These are phyloP conservation scores for Sophora flavescens DNA, from an alignment of 306 rosid genomes.

Conservation along the genomic window DNA sequence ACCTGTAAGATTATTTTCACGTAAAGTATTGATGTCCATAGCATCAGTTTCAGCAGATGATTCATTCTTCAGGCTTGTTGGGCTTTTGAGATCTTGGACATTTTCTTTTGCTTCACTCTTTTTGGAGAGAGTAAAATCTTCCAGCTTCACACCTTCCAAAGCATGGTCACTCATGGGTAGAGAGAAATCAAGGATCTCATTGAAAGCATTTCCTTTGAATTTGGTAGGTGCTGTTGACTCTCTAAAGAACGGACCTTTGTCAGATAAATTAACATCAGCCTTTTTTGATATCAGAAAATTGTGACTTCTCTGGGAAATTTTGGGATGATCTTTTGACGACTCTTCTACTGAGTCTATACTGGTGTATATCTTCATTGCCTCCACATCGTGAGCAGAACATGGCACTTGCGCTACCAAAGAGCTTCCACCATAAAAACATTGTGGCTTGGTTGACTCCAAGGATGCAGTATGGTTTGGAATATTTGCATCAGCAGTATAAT, in stretches of 20 bases:
- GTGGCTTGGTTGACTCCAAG: constrained; percentile 48
- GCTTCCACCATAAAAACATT: constrained; percentile 46
- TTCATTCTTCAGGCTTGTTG: constrained; percentile 58
- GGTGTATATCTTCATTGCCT: constrained; percentile 61
- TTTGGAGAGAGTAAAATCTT: constrained; percentile 48
- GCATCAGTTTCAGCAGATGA: constrained; percentile 82
- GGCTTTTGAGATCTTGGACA: constrained; percentile 47
- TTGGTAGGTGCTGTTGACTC: constrained; percentile 52
- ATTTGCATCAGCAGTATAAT: constrained; percentile 41
- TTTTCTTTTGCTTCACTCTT: constrained; percentile 54
- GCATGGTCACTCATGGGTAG: constrained; percentile 48
- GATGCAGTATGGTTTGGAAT: constrained; percentile 52
- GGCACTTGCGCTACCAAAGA: constrained; percentile 55
- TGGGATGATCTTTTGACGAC: constrained; percentile 57
- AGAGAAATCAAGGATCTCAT: constrained; percentile 51
- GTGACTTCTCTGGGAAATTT: constrained; percentile 61
- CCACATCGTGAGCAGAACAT: constrained; percentile 53
- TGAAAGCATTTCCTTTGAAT: constrained; percentile 55
- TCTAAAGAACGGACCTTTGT: constrained; percentile 51
- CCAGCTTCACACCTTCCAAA: constrained; percentile 53
- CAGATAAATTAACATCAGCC: constrained; percentile 56
- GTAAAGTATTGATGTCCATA: constrained; percentile 71
- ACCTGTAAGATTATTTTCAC: constrained; percentile 67
- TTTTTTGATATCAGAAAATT: constrained; percentile 58
- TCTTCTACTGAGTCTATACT: constrained; percentile 61